phyloP scores from a whole-genome alignment of 1,284 basidiomycete genomes.

The Uromyces viciae-fabae region DNA sequence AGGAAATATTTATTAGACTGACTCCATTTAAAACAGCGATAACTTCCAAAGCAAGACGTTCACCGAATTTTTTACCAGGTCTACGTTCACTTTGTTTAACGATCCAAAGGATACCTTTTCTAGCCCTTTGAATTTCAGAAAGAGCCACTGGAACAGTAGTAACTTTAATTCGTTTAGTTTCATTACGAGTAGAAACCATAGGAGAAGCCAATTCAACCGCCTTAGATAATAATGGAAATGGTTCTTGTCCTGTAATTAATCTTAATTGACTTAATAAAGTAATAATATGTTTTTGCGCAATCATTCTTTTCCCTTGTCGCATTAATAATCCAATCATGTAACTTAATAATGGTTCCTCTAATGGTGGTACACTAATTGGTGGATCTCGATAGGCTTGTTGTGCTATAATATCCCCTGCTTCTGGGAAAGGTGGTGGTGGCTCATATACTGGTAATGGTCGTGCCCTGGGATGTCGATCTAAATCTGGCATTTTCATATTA shows the following conservation, averaged over 20 bases:
- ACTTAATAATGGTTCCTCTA: conserved; percentile 30
- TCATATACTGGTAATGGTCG: conserved; percentile 32
- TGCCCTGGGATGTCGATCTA: conserved; percentile 36
- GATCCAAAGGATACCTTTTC: conserved; percentile 38
- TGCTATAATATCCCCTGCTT: neutral
- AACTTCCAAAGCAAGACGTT: conserved; percentile 39
- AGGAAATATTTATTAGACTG: neutral
- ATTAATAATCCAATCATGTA: conserved; percentile 37
- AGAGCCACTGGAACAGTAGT: conserved; percentile 37
- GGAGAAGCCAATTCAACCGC: conserved; percentile 32
- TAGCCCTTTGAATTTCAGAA: conserved; percentile 28
- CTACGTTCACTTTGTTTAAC: conserved; percentile 35
- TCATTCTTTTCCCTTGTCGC: conserved; percentile 37
- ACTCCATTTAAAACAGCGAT: conserved; percentile 41
- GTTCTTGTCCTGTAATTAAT: conserved; percentile 30
- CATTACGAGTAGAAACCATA: conserved; percentile 19
- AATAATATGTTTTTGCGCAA: conserved; percentile 36
- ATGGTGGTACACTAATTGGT: conserved; percentile 27
- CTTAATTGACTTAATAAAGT: conserved; percentile 22
- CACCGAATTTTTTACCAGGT: conserved; percentile 35
- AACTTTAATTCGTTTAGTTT: conserved; percentile 36
- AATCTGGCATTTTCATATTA: neutral
- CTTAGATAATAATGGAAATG: conserved; percentile 35
- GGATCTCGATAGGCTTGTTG: conserved; percentile 37
- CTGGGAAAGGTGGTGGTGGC: conserved; percentile 39